Evolutionary conservation across 495 filamentous ascomycete genomes (phyloP).

Genomic region (Aspergillus wentii): DNA sequence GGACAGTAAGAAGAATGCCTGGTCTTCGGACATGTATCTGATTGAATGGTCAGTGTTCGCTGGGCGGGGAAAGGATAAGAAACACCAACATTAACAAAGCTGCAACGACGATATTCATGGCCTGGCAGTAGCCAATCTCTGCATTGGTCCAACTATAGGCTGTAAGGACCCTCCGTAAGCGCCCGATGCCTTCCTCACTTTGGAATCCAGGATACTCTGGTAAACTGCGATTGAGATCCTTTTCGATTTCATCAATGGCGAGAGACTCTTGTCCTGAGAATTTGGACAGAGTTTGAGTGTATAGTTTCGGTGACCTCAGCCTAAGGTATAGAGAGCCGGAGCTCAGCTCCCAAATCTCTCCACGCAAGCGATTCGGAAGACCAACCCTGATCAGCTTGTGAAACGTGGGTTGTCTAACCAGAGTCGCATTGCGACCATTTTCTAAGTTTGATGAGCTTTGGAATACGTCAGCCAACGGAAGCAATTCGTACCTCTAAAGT

Average conservation of each 20-base stretch:
- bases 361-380: constrained; percentile 84
- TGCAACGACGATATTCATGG: constrained; percentile 98
- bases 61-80: no score
- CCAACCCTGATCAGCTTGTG: constrained; percentile 96
- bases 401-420: constrained; percentile 93
- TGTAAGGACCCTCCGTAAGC: constrained; percentile 82
- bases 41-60: no score
- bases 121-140: constrained; percentile 96
- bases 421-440: constrained; percentile 87
- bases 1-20: constrained; percentile 93
- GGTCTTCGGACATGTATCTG: constrained; percentile 92
- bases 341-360: constrained; percentile 93
- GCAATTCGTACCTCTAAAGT: constrained; percentile 60
- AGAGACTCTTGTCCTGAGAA: constrained; percentile 78
- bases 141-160: constrained; percentile 96
- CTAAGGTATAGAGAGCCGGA: constrained; percentile 87
- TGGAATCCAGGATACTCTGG: constrained; percentile 98
- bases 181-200: constrained; percentile 89
- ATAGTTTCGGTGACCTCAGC: constrained; percentile 78
- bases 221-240: constrained; percentile 91
- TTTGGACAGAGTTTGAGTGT: constrained; percentile 75
- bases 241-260: constrained; percentile 98
- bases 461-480: constrained; percentile 2
- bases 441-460: constrained; percentile 42
- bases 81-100: constrained; percentile 67